These are phyloP conservation scores for Oryza meridionalis DNA, from an alignment of 176 grass and related monocot species.

Conservation along the genomic window DNA sequence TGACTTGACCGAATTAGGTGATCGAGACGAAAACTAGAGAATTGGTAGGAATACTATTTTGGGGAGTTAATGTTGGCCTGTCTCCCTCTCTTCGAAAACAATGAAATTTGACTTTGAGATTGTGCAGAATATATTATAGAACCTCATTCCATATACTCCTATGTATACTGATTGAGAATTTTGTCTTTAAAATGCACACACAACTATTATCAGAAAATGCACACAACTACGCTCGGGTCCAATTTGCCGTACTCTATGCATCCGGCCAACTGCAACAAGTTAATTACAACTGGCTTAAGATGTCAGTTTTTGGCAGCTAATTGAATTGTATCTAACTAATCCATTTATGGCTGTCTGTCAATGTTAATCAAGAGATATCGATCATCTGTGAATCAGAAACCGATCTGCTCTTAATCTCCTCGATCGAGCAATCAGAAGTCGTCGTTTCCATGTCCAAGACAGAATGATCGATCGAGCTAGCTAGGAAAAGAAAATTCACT, in stretches of 20 bases:
- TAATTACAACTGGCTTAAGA: neutral
- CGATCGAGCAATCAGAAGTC: constrained; percentile 23
- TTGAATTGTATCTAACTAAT: neutral
- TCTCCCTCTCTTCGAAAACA: neutral
- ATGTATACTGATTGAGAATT: neutral
- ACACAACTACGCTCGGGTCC: neutral
- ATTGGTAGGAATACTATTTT: neutral
- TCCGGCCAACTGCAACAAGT: neutral
- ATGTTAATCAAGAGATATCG: neutral
- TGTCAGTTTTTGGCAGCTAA: neutral
- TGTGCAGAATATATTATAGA: neutral
- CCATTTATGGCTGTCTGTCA: neutral
- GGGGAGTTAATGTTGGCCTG: neutral
- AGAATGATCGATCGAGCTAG: neutral
- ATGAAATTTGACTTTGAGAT: neutral
- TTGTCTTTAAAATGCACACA: neutral
- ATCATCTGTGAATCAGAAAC: neutral
- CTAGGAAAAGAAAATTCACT: neutral
- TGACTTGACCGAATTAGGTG: neutral
- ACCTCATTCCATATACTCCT: neutral
- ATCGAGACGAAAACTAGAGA: neutral
- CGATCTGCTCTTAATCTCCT: neutral
- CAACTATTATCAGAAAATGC: neutral
- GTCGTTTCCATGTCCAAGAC: constrained; percentile 11
- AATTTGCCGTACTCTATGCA: neutral